Base-by-base conservation (phyloP, 371 early-diverging fungal genomes). In the Zopfochytrium polystomum region DNA sequence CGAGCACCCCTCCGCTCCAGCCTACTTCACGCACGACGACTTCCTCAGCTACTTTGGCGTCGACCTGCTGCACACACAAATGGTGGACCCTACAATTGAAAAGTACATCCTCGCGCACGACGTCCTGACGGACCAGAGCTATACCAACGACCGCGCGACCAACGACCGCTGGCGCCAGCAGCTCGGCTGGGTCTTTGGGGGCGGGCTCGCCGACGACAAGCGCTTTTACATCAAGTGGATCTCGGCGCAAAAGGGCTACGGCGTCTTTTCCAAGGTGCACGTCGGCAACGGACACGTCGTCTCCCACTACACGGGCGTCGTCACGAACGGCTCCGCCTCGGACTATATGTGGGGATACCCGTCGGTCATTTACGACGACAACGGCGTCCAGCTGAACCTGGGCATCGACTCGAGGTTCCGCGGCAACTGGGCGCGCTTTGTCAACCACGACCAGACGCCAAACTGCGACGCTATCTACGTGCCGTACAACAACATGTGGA, bases 231-330 rank as follows among this genome's bases (percentile, higher is more conserved):
- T 63, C 34, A 47, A 55, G 52, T 66, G 49, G 42, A 30, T 45
- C 11, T 43, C 38, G 15, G 23, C 32, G 20, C 31, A 66, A 31
- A 34, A 32, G 32, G 66, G 66, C 5, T 66, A 47, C 43, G 66
- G 66, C 18, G 33, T 66, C 15, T 63, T 64, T 35, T 45, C 66
- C n/a, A 51, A 5, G 18, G 34, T 35, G 23, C 47, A 44, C 33
- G 55, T 66, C 2, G 25, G 20, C 11, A n/a, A 26, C 29, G 35
- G 44, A n/a, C 20, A 25, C 25, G 46, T 63, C n/a, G 45, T 66
- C 22, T 63, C 55, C 26, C 18, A 55, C 20, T 66, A 65, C 34
- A 33, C 58, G 38, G 66, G 66, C 18, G 31, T 47, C 18, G 5
- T 48, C 6, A 53, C 31, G 11, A 38, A 38, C 38, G 18, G 38